Percentiles rank a stretch among this genome's conserved stretches.
These are phyloP conservation scores for Anastatica hierochuntica DNA, from an alignment of 345 rosid genomes.

Conservation along the genomic window DNA sequence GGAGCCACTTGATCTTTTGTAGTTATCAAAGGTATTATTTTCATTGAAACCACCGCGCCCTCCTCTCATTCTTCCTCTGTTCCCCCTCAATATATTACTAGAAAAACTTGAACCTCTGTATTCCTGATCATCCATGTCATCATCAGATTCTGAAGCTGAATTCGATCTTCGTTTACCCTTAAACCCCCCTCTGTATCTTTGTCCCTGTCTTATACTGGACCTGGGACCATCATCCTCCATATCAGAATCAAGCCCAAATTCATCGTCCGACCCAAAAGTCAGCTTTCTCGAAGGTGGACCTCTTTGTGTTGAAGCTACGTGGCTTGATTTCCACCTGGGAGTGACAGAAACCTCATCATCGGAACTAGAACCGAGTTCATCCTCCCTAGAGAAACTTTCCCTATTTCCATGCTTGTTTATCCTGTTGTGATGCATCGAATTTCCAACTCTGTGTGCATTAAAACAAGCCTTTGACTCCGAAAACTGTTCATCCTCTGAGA, in stretches of 20 bases:
- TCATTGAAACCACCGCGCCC: slow-evolving; percentile 16
- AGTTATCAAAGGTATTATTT: slow-evolving; percentile 17
- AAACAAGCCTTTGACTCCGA: slow-evolving; percentile 36
- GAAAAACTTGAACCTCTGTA: slow-evolving; percentile 16
- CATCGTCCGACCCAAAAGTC: slow-evolving; percentile 70
- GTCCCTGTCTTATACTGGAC: slow-evolving; percentile 23
- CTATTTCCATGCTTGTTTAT: slow-evolving; percentile 26
- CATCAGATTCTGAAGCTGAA: slow-evolving; percentile 43
- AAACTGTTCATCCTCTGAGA: slow-evolving; percentile 36
- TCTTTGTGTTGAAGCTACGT: slow-evolving; percentile 39
- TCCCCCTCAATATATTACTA: slow-evolving; percentile 21
- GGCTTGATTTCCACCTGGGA: slow-evolving; percentile 73
- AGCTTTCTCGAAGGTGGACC: slow-evolving; percentile 31
- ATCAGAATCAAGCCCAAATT: slow-evolving; percentile 47
- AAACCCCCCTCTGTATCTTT: slow-evolving; percentile 23
- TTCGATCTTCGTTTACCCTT: slow-evolving; percentile 29
- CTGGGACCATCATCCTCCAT: slow-evolving; percentile 34
- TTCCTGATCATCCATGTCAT: slow-evolving; percentile 22
- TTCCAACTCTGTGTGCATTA: slow-evolving; percentile 19
- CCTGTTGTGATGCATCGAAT: slow-evolving; percentile 16
- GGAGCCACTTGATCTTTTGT: slow-evolving; percentile 11
- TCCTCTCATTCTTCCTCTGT: slow-evolving; percentile 29
- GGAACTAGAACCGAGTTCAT: slow-evolving; percentile 40
- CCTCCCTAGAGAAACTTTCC: slow-evolving; percentile 36
- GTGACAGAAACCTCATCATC: slow-evolving; percentile 47